A percentile compares a stretch with the other conserved stretches of the same genome.
Evolutionary conservation across 2,329 filamentous ascomycete genomes (phyloP).

Genomic region (Blumeria hordei): DNA sequence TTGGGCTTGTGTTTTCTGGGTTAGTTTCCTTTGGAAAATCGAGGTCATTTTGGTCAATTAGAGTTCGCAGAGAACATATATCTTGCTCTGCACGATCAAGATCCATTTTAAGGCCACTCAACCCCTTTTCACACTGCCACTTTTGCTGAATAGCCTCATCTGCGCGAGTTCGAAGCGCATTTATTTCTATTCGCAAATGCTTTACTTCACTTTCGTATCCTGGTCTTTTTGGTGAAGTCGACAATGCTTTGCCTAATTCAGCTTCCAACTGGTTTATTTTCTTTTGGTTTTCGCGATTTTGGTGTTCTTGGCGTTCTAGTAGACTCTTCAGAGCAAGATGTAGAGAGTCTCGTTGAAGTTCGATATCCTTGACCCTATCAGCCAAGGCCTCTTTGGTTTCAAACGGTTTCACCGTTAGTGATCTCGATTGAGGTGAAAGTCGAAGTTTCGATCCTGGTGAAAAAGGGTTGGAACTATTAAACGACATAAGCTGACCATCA

Average conservation of each 20-base stretch:
- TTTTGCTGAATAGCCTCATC: conserved; percentile 91
- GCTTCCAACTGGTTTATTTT: conserved; percentile 51
- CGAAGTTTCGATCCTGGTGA: conserved; percentile 18
- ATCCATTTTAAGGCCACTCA: conserved; percentile 82
- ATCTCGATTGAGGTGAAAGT: conserved; percentile 27
- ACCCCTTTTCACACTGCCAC: conserved; percentile 81
- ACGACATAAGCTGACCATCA: conserved; percentile 19
- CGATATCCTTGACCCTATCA: conserved; percentile 73
- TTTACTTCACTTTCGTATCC: conserved; percentile 70
- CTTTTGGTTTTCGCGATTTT: conserved; percentile 65
- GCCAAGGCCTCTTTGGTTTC: conserved; percentile 39
- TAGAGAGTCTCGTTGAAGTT: conserved; percentile 78
- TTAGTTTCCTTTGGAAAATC: background rate
- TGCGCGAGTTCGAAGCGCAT: conserved; percentile 57
- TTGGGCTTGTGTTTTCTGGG: conserved; percentile 17
- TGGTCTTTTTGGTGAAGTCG: conserved; percentile 42
- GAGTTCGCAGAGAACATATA: conserved; percentile 53
- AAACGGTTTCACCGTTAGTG: conserved; percentile 24
- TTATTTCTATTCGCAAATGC: conserved; percentile 62
- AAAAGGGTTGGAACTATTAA: conserved; percentile 43
- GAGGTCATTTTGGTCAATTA: conserved; percentile 27
- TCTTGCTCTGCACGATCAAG: conserved; percentile 88
- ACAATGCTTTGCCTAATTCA: conserved; percentile 52
- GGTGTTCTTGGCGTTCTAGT: conserved; percentile 62
- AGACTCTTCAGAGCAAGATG: conserved; percentile 70